Evolutionary conservation across 345 rosid species (phyloP).

Genomic region (Rubroshorea leprosula): DNA sequence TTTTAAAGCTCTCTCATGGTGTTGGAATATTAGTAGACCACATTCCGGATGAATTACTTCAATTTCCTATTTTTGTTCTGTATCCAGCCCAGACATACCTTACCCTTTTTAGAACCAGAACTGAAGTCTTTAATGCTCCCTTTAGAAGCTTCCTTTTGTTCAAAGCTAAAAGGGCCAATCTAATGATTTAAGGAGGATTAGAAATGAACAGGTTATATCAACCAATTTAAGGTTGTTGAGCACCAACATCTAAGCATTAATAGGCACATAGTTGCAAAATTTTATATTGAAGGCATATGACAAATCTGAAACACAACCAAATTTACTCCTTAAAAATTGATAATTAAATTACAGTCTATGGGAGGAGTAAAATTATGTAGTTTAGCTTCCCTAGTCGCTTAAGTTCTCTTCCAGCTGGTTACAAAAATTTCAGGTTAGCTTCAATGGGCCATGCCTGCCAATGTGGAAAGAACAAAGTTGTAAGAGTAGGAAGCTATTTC

Average conservation of each 20-base stretch:
- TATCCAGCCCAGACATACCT: too few species aligned
- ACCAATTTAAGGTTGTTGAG: neutral
- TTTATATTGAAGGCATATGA: too few species aligned
- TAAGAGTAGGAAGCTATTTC: neutral
- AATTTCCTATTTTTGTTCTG: too few species aligned
- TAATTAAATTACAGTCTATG: neutral
- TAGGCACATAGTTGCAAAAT: neutral
- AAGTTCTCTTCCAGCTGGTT: constrained; percentile 75
- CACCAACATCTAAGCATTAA: neutral
- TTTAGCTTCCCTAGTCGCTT: constrained; percentile 79
- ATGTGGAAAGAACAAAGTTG: constrained; percentile 10
- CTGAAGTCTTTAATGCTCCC: too few species aligned
- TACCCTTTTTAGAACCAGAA: too few species aligned
- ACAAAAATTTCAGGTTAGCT: constrained; percentile 65
- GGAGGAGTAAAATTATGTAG: neutral
- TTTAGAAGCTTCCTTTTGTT: too few species aligned
- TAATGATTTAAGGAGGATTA: too few species aligned
- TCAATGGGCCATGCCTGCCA: constrained; percentile 85
- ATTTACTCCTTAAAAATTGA: neutral
- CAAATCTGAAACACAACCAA: neutral
- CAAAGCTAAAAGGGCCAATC: too few species aligned
- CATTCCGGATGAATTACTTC: too few species aligned
- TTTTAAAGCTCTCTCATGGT: too few species aligned
- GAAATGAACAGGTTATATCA: neutral
- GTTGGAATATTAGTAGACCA: too few species aligned